Conservation (phyloP, 2,329 filamentous ascomycete species). For the Fusarium xylarioides region DNA sequence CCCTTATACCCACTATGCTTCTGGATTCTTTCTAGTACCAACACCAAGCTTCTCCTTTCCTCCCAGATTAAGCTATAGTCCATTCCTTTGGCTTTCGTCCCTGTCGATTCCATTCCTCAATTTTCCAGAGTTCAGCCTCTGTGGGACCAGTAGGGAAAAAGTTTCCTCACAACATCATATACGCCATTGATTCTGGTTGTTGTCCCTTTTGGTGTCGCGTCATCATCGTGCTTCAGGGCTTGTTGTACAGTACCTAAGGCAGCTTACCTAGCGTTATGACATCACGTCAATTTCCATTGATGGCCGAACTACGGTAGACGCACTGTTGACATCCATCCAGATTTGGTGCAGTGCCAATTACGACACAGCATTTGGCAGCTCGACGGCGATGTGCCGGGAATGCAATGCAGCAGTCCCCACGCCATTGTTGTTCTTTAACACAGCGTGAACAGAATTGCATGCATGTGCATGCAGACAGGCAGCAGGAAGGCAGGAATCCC, state of each 20-base stretch:
- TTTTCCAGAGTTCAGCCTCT: neutral
- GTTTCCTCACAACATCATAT: neutral
- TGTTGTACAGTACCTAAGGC: neutral
- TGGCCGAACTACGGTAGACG: neutral
- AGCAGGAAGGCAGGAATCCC: neutral
- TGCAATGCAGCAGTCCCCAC: slow-evolving; percentile 28
- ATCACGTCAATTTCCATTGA: slow-evolving; percentile 18
- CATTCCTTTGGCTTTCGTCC: slow-evolving; percentile 9
- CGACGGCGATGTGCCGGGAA: slow-evolving; percentile 20
- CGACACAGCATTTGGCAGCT: neutral
- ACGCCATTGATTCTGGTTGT: neutral
- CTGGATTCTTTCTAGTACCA: slow-evolving; percentile 28
- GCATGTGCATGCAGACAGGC: neutral
- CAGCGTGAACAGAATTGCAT: neutral
- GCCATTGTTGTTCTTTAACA: slow-evolving; percentile 2
- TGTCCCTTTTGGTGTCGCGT: neutral
- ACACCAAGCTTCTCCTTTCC: slow-evolving; percentile 9
- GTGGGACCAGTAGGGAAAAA: slow-evolving; percentile 1
- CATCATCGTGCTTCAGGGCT: slow-evolving; percentile 7
- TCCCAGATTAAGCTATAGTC: slow-evolving; percentile 16
- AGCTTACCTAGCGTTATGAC: neutral
- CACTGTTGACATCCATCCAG: slow-evolving; percentile 5
- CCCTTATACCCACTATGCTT: slow-evolving; percentile 24
- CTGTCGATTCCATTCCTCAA: slow-evolving; percentile 32
- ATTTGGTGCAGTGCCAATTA: neutral